These are phyloP conservation scores for Entonaema liquescens DNA, from an alignment of 495 filamentous ascomycete genomes.

Conservation along the genomic window DNA sequence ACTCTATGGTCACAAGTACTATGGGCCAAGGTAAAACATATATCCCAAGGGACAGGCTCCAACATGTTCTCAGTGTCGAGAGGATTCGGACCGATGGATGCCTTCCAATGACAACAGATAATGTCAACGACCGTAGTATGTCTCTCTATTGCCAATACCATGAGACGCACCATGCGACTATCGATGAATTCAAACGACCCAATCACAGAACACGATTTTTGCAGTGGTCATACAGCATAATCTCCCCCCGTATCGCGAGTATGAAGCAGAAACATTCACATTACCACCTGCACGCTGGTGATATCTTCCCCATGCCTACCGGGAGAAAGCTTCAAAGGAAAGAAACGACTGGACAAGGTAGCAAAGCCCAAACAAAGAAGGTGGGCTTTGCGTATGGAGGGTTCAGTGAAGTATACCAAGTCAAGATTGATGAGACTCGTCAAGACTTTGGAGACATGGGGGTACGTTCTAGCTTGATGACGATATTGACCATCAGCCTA, in stretches of 20 bases:
- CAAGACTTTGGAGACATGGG: conserved; percentile 16
- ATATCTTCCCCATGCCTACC: conserved; percentile 25
- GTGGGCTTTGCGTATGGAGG: conserved; percentile 5
- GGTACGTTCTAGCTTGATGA: conserved; percentile 3
- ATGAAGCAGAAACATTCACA: conserved; percentile 14
- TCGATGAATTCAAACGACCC: conserved; percentile 3
- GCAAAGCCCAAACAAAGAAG: neutral
- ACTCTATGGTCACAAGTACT: neutral
- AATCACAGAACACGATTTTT: neutral
- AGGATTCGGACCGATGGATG: conserved; percentile 24
- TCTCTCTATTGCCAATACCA: conserved; percentile 12
- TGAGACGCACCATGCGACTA: neutral
- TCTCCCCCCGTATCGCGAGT: conserved; percentile 10
- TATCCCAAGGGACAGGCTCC: conserved; percentile 13
- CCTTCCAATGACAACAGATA: conserved; percentile 19
- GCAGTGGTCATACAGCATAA: conserved; percentile 24
- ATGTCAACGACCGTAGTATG: neutral
- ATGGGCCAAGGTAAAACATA: conserved; percentile 4
- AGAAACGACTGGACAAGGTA: neutral
- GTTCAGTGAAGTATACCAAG: conserved; percentile 29
- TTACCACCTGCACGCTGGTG: conserved; percentile 8
- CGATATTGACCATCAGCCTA: neutral
- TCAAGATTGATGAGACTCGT: conserved; percentile 24
- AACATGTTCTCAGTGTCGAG: conserved; percentile 2
- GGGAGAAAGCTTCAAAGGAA: neutral